Percentiles rank a stretch among this genome's conserved stretches.
phyloP scores from a whole-genome alignment of 2,329 filamentous ascomycete species.

The Cytospora piceicola region DNA sequence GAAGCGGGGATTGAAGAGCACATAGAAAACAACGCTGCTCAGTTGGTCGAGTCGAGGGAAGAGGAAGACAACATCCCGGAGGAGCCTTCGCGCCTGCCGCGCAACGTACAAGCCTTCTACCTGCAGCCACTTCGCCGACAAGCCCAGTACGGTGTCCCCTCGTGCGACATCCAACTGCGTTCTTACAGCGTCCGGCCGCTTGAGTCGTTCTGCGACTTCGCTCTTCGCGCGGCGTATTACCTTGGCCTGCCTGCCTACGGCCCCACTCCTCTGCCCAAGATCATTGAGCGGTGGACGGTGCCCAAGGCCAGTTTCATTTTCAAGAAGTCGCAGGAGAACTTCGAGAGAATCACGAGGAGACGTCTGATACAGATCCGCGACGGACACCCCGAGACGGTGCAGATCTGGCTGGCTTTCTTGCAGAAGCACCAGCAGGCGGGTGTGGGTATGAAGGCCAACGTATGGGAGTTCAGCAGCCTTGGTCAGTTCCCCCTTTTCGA shows the following conservation, averaged over 20 bases:
- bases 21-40: slow-evolving; percentile 4
- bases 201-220: slow-evolving; percentile 94
- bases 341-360: slow-evolving; percentile 85
- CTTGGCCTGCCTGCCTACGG: slow-evolving; percentile 84
- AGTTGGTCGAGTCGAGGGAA: neutral
- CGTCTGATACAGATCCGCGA: slow-evolving; percentile 91
- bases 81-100: slow-evolving; percentile 62
- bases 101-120: slow-evolving; percentile 83
- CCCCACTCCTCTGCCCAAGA: slow-evolving; percentile 82
- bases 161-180: slow-evolving; percentile 89
- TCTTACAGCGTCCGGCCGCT: slow-evolving; percentile 90
- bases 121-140: slow-evolving; percentile 79
- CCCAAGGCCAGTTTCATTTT: slow-evolving; percentile 87
- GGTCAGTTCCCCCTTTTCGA: slow-evolving; percentile 51
- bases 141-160: slow-evolving; percentile 75
- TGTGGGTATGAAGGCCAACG: slow-evolving; percentile 98
- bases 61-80: slow-evolving; percentile 31
- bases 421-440: slow-evolving; percentile 92
- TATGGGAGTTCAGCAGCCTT: slow-evolving; percentile 83
- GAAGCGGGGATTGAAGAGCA: neutral
- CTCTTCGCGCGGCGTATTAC: slow-evolving; percentile 92
- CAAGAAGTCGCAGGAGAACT: slow-evolving; percentile 98
- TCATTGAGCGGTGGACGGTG: slow-evolving; percentile 93
- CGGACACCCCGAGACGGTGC: slow-evolving; percentile 84
- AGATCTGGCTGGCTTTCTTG: slow-evolving; percentile 90